Percentiles rank a stretch among this genome's conserved stretches.
Conservation (phyloP, 2,329 filamentous ascomycete species). For the Herpotrichia juniperi region DNA sequence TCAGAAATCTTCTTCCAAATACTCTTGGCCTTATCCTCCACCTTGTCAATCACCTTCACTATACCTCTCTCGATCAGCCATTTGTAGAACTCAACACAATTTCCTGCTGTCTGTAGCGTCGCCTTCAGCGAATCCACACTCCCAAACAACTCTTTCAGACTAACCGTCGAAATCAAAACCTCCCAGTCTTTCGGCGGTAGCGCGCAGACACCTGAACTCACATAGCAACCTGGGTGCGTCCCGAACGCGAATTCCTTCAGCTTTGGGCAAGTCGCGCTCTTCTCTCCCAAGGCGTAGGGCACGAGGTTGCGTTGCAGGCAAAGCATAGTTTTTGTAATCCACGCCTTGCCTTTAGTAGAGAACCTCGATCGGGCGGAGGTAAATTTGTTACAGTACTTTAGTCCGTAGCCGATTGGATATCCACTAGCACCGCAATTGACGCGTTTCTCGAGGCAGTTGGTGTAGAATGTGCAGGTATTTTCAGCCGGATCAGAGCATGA, state of each 20-base stretch:
- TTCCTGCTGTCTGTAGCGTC: conserved; percentile 6
- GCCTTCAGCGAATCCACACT: conserved; percentile 12
- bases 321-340: conserved; percentile 33
- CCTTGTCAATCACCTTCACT: conserved; percentile 12
- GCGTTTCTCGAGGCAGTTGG: conserved; percentile 12
- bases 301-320: conserved; percentile 33
- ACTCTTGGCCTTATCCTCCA: conserved; percentile 9
- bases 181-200: conserved; percentile 12
- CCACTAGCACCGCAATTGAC: conserved; percentile 8
- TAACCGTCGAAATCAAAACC: conserved; percentile 9
- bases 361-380: conserved; percentile 13
- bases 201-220: conserved; percentile 9
- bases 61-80: conserved; percentile 12
- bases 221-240: conserved; percentile 16
- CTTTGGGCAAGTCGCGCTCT: conserved; percentile 5
- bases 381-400: conserved; percentile 34
- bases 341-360: conserved; percentile 22
- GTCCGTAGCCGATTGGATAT: conserved; percentile 23
- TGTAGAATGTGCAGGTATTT: conserved; percentile 35
- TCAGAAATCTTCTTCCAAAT: conserved; percentile 12
- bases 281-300: conserved; percentile 18
- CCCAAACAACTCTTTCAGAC: conserved; percentile 13
- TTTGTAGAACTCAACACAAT: conserved; percentile 13
- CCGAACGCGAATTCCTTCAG: conserved; percentile 13
- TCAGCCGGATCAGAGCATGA: conserved; percentile 20